Conservation (phyloP, 1,284 basidiomycete genomes). For the Ustilago tritici region DNA sequence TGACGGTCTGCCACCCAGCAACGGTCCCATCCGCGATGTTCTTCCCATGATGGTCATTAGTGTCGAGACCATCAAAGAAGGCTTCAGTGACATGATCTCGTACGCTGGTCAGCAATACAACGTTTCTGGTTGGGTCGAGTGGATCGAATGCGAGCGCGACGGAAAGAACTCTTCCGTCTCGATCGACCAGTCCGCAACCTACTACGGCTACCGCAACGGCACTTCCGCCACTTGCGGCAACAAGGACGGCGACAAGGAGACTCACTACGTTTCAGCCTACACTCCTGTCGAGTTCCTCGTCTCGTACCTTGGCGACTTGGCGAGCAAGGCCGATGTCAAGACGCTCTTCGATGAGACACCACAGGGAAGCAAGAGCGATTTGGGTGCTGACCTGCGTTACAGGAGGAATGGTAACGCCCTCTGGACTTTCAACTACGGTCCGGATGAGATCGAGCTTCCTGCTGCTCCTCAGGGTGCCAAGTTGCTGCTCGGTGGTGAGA, state of each 20-base stretch:
- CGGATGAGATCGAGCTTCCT: conserved; percentile 35
- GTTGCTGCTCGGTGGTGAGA: conserved; percentile 31
- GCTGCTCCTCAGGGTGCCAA: conserved; percentile 31
- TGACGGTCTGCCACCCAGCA: conserved; percentile 45
- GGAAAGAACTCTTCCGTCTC: conserved; percentile 34
- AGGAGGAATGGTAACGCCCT: conserved; percentile 45
- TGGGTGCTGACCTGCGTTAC: conserved; percentile 46
- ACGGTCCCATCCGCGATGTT: conserved; percentile 38
- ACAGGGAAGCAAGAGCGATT: conserved; percentile 20
- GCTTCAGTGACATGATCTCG: conserved; percentile 44
- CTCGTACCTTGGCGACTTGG: conserved; percentile 37
- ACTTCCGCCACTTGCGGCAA: conserved; percentile 44
- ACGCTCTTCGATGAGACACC: conserved; percentile 32
- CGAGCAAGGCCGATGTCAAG: conserved; percentile 27
- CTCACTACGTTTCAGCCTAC: conserved; percentile 53
- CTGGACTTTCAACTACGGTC: conserved; percentile 56
- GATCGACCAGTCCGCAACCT: conserved; percentile 26
- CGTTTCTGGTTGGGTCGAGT: conserved; percentile 51
- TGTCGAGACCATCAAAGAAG: conserved; percentile 45
- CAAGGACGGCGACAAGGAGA: conserved; percentile 31
- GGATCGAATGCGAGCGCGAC: conserved; percentile 53
- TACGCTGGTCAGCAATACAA: conserved; percentile 42
- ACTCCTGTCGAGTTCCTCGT: conserved; percentile 45
- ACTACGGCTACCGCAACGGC: conserved; percentile 49
- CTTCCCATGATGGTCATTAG: conserved; percentile 49